Base-by-base conservation (phyloP, 208 protist species). In the Trypanosoma avium region DNA sequence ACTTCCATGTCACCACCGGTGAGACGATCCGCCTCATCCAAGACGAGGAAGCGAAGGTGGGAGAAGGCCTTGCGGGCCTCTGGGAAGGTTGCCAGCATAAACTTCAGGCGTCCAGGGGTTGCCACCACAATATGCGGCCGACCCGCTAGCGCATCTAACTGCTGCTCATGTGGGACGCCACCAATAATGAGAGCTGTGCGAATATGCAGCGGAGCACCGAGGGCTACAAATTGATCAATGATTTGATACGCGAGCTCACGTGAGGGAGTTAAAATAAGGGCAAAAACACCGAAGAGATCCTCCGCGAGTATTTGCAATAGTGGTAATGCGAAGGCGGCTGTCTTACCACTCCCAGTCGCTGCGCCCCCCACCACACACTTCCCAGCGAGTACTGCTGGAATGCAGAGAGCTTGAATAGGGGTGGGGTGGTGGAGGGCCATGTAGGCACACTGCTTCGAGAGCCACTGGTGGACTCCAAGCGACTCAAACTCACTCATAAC, bases 301-400 rank as follows among this genome's bases (percentile, higher is more conserved):
- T 88, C 73, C 0, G 97, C 88, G 9, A 99, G 81, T 29, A 59
- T 66, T 48, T 99, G 91, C 3, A 99, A 72, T 13, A 99, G 98
- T 17, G 98, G 98, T 2, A 99, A 75, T 17, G 97, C 97, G 74
- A 99, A 99, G 30, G 97, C 97, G 1, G 97, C 96, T 4, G 98
- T 99, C 75, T 99, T 99, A 50, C 98, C 98, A 33, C 82, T 96
- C 54, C 98, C 98, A 3, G 98, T 99, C 22, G 90, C 81, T 3
- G 98, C 97, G 12, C 82, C 84, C 26, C 94, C 98, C 19, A 99
- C 79, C 26, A 99, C 81, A 77, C 98, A 87, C 4, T 73, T 70
- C 8, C 94, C 97, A 8, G 49, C 58, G 2, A 97, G 71, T 7
- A 95, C 77, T 6, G 77, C 61, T 0, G 91, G 90, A 42, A 97